phyloP scores from a whole-genome alignment of 805 yeast genomes.

The Lipomyces starkeyi region DNA sequence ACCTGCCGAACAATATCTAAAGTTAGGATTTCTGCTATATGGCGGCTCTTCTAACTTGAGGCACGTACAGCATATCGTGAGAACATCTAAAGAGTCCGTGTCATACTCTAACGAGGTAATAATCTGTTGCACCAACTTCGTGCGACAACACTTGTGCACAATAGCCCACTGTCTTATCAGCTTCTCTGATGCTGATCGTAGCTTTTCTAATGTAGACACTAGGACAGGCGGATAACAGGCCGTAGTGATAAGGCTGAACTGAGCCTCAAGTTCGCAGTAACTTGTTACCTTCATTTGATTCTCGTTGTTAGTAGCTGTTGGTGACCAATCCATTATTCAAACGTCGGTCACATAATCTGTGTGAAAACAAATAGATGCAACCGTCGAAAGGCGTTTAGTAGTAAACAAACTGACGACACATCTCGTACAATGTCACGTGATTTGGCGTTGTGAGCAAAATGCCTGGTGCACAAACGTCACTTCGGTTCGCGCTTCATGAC shows the following conservation, averaged over 20 bases:
- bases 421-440: no score
- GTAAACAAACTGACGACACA: neutral
- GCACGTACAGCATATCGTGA: slow-evolving; percentile 6
- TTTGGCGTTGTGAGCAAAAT: no score
- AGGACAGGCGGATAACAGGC: neutral
- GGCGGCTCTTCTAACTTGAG: neutral
- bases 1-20: neutral
- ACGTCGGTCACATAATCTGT: neutral
- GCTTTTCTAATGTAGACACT: neutral
- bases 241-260: neutral
- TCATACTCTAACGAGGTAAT: slow-evolving; percentile 5
- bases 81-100: slow-evolving; percentile 11
- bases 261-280: neutral
- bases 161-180: slow-evolving; percentile 6
- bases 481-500: no score
- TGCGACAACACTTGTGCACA: slow-evolving; percentile 11
- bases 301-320: neutral
- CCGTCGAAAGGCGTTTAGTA: no score
- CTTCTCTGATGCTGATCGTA: neutral
- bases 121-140: neutral
- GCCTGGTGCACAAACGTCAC: no score
- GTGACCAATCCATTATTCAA: neutral
- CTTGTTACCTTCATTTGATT: neutral
- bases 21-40: neutral
- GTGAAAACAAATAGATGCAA: neutral